Base-by-base conservation (phyloP, 2,329 filamentous ascomycete species). In the Emmonsia crescens region DNA sequence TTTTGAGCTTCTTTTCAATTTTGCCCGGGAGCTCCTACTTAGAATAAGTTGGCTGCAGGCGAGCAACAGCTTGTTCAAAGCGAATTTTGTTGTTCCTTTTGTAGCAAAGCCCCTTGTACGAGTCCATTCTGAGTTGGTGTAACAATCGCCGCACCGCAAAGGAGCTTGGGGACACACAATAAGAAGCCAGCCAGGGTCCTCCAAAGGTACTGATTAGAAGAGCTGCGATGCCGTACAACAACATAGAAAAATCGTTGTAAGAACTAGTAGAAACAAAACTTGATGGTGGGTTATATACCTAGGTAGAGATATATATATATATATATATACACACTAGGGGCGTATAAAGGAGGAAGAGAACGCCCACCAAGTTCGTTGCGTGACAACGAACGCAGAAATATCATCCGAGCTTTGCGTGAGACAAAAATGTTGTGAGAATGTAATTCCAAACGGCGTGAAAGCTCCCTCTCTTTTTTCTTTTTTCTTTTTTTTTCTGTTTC, bases 111-210 rank as follows among this genome's bases (percentile, higher is more conserved):
- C 38, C 36, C 19, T 44, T 46, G 55, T 57, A 44, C 24, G 38
- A 44, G n/a, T 16, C 36, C 19, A 19, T 14, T 57, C n/a, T 31
- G 55, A 44, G 24, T 12, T 2, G 5, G 55, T 57, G 55, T 46
- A 57, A 57, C 55, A 14, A 24, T 12, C 24, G 5, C 55, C 24
- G 24, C 38, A 44, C 55, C 24, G 24, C 38, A 44, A 29, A 44
- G 21, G 38, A 57, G 55, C 55, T 57, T 44, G 5, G 55, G 55
- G 55, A 44, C 21, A 44, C 55, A 31, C 51, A 57, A 57, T 44
- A 44, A 12, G 4, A n/a, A n/a, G n/a, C n/a, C n/a, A 10, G 24
- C 36, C 3, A 57, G 54, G 24, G 33, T 31, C 10, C 29, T n/a
- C 51, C n/a, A 36, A 21, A 57, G 21, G 36, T 29, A 24, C 14